Percentiles rank a stretch among this genome's conserved stretches.
Conservation (phyloP, 2,329 filamentous ascomycete genomes). For the Diaporthe caulivora region DNA sequence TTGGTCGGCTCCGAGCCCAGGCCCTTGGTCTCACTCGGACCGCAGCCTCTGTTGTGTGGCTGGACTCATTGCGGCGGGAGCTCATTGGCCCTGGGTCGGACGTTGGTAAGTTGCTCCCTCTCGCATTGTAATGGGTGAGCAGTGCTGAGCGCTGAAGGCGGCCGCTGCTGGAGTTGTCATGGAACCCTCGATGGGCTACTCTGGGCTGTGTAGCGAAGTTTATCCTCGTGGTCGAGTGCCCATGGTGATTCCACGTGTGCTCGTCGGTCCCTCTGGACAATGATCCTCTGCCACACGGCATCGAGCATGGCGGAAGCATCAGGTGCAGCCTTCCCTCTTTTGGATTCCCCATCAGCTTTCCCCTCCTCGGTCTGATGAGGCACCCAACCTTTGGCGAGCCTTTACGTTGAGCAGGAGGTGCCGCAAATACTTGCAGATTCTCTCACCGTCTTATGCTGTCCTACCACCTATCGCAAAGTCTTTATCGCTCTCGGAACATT, state of each 20-base stretch:
- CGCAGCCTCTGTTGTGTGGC: conserved; percentile 19
- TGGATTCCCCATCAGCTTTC: background rate
- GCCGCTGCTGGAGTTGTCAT: conserved; percentile 20
- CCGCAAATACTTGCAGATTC: conserved; percentile 17
- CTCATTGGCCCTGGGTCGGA: background rate
- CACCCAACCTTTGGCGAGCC: background rate
- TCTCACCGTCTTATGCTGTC: conserved; percentile 28
- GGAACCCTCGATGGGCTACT: background rate
- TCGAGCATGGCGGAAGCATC: background rate
- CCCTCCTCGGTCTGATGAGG: conserved; percentile 17
- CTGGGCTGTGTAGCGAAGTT: background rate
- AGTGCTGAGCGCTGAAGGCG: conserved; percentile 1
- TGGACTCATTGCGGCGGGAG: background rate
- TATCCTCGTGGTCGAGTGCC: background rate
- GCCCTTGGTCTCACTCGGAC: conserved; percentile 7
- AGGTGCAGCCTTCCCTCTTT: background rate
- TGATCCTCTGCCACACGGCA: conserved; percentile 6
- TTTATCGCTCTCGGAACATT: conserved; percentile 5
- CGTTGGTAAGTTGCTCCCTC: background rate
- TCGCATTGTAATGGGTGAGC: background rate
- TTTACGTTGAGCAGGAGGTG: background rate
- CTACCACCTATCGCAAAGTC: background rate
- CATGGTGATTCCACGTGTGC: conserved; percentile 23
- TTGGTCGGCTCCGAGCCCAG: conserved; percentile 23
- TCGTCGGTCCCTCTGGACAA: background rate